Conservation (phyloP, 768 basidiomycete species). For the Trametopsis cervina region DNA sequence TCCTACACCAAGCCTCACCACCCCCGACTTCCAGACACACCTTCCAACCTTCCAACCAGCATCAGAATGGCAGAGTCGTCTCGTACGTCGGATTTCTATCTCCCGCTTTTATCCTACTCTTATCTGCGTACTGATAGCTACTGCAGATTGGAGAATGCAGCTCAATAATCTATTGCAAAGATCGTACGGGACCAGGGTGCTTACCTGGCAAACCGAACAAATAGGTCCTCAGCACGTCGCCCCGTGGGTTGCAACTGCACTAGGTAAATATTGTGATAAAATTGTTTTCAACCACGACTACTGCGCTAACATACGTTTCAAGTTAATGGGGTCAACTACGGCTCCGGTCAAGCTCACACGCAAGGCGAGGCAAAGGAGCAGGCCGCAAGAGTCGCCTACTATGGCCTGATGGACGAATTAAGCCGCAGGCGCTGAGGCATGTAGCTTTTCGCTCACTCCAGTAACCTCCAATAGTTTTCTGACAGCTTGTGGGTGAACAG, state of each 20-base stretch:
- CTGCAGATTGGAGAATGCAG: constrained; percentile 18
- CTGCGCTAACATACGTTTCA: not conserved
- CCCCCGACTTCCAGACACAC: too few relatives aligned
- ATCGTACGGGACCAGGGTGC: constrained; percentile 1
- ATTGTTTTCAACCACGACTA: not conserved
- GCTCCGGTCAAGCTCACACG: constrained; percentile 15
- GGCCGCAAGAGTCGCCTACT: constrained; percentile 20
- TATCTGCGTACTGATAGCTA: not conserved
- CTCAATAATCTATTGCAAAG: constrained; percentile 22
- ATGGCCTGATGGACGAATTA: not conserved
- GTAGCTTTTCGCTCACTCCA: too few relatives aligned
- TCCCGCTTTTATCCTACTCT: too few relatives aligned
- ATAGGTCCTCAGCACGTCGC: constrained; percentile 21
- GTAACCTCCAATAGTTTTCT: too few relatives aligned
- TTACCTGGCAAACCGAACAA: constrained; percentile 6
- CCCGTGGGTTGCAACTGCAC: constrained; percentile 23
- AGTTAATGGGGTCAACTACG: constrained; percentile 22
- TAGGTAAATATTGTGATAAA: constrained; percentile 18
- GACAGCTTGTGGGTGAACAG: too few relatives aligned
- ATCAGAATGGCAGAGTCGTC: too few relatives aligned
- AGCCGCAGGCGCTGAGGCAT: not conserved
- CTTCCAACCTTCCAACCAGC: too few relatives aligned
- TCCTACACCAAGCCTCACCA: too few relatives aligned
- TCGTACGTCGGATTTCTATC: too few relatives aligned
- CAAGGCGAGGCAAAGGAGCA: constrained; percentile 20